These are phyloP conservation scores for Ceratobasidium papillatum DNA, from an alignment of 1,284 basidiomycete genomes.

Conservation along the genomic window DNA sequence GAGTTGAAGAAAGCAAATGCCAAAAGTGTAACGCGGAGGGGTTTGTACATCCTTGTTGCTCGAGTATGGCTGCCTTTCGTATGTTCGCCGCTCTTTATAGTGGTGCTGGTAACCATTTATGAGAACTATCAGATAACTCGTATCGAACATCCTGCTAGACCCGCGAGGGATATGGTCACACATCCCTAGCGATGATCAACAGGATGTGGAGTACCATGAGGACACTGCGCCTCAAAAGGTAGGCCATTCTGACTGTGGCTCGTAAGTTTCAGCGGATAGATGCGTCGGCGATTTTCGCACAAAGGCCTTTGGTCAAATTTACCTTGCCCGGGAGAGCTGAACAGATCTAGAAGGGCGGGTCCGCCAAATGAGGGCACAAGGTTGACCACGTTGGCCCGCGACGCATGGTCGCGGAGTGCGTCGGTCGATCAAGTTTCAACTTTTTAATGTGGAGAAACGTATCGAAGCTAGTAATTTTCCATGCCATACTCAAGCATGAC, in stretches of 20 bases:
- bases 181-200: neutral
- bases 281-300: neutral
- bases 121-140: neutral
- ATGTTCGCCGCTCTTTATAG: neutral
- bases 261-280: neutral
- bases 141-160: neutral
- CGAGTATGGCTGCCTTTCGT: neutral
- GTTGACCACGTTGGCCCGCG: neutral
- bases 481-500: no score
- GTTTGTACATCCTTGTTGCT: neutral
- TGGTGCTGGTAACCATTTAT: no score
- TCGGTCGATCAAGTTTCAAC: neutral
- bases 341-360: neutral
- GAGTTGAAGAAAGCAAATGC: neutral
- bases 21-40: neutral
- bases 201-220: neutral
- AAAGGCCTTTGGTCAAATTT: neutral
- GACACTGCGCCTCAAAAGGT: neutral
- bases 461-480: no score
- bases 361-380: neutral
- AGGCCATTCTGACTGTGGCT: neutral
- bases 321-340: neutral
- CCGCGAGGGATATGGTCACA: neutral
- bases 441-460: no score
- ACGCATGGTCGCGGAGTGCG: neutral